Evolutionary conservation across 805 yeast species (phyloP), one percentile per base, ranked within the genome.

Genomic region (Pichia heedii): DNA sequence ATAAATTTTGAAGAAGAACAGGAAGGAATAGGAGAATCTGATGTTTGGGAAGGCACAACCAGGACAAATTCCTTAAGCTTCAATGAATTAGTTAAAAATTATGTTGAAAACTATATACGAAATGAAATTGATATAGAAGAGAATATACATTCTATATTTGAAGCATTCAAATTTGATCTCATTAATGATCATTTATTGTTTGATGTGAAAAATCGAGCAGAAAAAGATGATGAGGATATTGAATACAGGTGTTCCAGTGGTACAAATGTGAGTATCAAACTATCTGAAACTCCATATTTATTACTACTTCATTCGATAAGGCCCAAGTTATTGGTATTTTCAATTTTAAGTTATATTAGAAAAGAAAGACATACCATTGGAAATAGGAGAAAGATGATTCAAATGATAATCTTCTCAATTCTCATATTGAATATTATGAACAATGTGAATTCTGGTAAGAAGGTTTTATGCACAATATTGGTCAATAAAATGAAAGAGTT

Each of bases 121-220:
- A 33, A 27, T 19, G 20, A 16, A 1, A 5, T 21, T 19, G 11
- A 10, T 3, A 29, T 7, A 7, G 13, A 29, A 12, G 32, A 29
- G 13, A 16, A 29, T 7, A 29, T 29, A 15, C 32, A 29, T 18
- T 15, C 16, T 13, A 7, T 32, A 1, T 37, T 41, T 37, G 48
- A 45, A 26, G 45, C 42, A 24, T 42, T 41, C 13, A 42, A 45
- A 22, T 45, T 45, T 39, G 48, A 45, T 26, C 30, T 45, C 5
- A 39, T 45, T 16, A 27, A 42, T 9, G 39, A 41, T 22, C 40
- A 41, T 22, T 32, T 45, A 19, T 26, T 10, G 5, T n/a, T n/a
- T n/a, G n/a, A n/a, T n/a, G n/a, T n/a, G n/a, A n/a, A n/a, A n/a
- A 27, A 35, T 18, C 6, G 4, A 8, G 13, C 7, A 10, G 22